Conservation (phyloP, 306 rosid genomes). For the Quercus berberidifolia region DNA sequence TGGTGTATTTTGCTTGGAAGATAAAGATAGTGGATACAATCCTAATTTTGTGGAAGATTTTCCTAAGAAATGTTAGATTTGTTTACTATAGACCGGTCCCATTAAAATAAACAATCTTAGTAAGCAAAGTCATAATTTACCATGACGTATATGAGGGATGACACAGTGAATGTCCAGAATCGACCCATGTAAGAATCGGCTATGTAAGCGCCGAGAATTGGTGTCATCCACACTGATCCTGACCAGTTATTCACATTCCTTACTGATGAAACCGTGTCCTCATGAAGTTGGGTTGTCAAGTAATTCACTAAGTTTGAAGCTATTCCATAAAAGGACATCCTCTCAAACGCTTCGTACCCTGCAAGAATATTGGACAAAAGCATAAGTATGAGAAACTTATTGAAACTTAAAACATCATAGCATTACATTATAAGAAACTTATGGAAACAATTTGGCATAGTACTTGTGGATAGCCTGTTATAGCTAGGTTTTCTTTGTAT, state of each 20-base stretch:
- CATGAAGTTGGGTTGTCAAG: conserved; percentile 81
- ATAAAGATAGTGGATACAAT: neutral
- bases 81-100: neutral
- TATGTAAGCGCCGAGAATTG: conserved; percentile 86
- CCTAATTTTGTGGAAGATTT: neutral
- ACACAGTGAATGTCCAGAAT: conserved; percentile 93
- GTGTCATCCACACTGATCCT: conserved; percentile 94
- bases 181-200: conserved; percentile 94
- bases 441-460: neutral
- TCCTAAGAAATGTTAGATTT: neutral
- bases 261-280: conserved; percentile 91
- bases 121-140: conserved; percentile 31
- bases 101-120: neutral
- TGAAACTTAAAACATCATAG: too few relatives aligned
- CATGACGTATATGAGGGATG: conserved; percentile 83
- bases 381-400: neutral
- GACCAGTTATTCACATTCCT: conserved; percentile 96
- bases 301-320: conserved; percentile 88
- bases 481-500: too few relatives aligned
- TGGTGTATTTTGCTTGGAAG: conserved; percentile 10
- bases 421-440: neutral
- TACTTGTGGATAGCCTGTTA: too few relatives aligned
- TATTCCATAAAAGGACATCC: conserved; percentile 98
- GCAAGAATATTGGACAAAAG: neutral
- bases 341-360: conserved; percentile 99